Conservation (phyloP, 2,329 filamentous ascomycete genomes). For the Aspergillus sp. region DNA sequence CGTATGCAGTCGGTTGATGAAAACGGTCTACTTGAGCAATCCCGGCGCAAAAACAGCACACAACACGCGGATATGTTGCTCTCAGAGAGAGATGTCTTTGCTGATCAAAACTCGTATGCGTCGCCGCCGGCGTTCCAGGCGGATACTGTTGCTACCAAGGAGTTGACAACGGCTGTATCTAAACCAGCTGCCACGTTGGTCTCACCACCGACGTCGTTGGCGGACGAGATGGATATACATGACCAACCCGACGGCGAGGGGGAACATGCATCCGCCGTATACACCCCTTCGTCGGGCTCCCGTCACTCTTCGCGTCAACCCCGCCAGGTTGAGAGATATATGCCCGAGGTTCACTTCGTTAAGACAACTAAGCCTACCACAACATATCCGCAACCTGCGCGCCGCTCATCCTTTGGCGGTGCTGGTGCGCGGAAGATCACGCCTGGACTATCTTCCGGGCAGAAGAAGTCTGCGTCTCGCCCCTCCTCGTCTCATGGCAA, state of each 20-base stretch:
- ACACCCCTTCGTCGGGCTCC: conserved; percentile 43
- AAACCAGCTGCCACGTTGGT: conserved; percentile 41
- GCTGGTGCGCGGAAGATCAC: conserved; percentile 26
- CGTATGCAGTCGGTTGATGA: conserved; percentile 16
- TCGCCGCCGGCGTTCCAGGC: conserved; percentile 39
- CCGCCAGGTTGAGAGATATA: conserved; percentile 41
- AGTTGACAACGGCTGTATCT: conserved; percentile 26
- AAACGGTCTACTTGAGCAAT: background rate
- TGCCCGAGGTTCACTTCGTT: conserved; percentile 31
- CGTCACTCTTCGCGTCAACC: conserved; percentile 47
- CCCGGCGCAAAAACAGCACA: conserved; percentile 7
- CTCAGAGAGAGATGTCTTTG: conserved; percentile 20
- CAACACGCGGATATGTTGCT: conserved; percentile 16
- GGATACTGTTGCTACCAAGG: conserved; percentile 32
- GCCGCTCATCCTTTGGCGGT: conserved; percentile 23
- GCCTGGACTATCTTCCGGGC: conserved; percentile 26
- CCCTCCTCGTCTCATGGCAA: conserved; percentile 41
- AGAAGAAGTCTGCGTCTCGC: conserved; percentile 36
- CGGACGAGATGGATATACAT: conserved; percentile 40
- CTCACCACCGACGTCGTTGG: conserved; percentile 46
- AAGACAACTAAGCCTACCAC: conserved; percentile 26
- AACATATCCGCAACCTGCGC: conserved; percentile 23
- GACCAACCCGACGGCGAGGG: conserved; percentile 34
- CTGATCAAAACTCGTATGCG: conserved; percentile 33
- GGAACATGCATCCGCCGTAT: conserved; percentile 26